phyloP scores from a whole-genome alignment of 1,284 basidiomycete genomes.

The Naganishia sp. region DNA sequence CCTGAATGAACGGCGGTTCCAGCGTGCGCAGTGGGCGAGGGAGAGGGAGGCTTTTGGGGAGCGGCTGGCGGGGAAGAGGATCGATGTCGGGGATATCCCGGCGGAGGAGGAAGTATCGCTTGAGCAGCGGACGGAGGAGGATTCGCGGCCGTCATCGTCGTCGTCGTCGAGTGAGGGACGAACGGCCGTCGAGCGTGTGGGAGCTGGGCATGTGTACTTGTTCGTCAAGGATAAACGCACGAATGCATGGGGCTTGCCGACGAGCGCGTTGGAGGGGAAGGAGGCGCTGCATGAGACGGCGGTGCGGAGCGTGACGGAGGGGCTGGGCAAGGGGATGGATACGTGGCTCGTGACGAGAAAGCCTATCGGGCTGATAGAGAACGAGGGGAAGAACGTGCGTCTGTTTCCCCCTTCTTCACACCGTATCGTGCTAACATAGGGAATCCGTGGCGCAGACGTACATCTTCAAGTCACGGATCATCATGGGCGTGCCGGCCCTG shows the following conservation, averaged over 20 bases:
- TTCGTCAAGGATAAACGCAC: conserved; percentile 64
- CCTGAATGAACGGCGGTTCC: conserved; percentile 78
- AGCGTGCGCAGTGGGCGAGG: conserved; percentile 67
- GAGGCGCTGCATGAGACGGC: conserved; percentile 49
- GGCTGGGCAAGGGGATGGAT: conserved; percentile 47
- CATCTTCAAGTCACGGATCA: conserved; percentile 52
- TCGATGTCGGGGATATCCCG: conserved; percentile 63
- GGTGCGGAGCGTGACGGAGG: conserved; percentile 42
- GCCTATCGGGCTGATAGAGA: conserved; percentile 47
- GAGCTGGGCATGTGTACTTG: conserved; percentile 83
- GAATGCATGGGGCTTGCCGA: conserved; percentile 78
- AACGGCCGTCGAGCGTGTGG: conserved; percentile 75
- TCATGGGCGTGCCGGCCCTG: conserved; percentile 46
- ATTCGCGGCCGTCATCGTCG: conserved; percentile 64
- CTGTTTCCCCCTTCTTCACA: not conserved
- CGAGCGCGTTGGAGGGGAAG: conserved; percentile 37
- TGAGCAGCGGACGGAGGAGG: conserved; percentile 44
- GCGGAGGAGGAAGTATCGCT: conserved; percentile 51
- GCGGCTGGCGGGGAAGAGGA: conserved; percentile 57
- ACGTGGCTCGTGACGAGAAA: conserved; percentile 53
- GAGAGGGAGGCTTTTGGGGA: conserved; percentile 71
- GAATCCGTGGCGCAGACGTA: conserved; percentile 43
- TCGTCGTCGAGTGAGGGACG: conserved; percentile 61
- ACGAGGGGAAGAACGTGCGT: conserved; percentile 46
- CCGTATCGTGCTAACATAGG: not conserved